phyloP scores from a whole-genome alignment of 2,329 filamentous ascomycete species.

The Phyllosticta ampelicida region DNA sequence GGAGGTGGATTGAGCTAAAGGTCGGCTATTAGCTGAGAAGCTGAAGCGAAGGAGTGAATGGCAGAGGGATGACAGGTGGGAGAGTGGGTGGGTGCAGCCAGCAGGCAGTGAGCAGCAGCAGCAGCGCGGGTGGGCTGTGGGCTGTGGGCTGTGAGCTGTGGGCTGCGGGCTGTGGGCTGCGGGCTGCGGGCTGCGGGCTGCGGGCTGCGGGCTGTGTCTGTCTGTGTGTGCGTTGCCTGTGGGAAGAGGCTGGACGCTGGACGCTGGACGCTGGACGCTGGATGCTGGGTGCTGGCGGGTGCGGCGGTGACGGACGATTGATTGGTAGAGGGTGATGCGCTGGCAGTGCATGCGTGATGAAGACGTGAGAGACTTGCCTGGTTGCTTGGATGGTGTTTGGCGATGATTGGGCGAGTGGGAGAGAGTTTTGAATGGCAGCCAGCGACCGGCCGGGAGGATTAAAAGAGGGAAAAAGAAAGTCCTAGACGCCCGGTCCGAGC shows the following conservation, averaged over 20 bases:
- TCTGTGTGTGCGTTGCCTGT: too few relatives aligned
- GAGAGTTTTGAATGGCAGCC: background rate
- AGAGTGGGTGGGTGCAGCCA: conserved; percentile 8
- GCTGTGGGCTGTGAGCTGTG: conserved; percentile 7
- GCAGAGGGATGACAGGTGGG: background rate
- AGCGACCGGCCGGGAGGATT: background rate
- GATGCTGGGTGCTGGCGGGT: conserved; percentile 16
- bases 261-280: too few relatives aligned
- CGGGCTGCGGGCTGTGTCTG: too few relatives aligned
- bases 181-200: too few relatives aligned
- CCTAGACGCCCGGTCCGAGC: background rate
- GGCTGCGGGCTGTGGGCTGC: too few relatives aligned
- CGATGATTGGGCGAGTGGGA: background rate
- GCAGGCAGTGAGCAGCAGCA: conserved; percentile 27
- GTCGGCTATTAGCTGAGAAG: background rate
- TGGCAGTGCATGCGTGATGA: background rate
- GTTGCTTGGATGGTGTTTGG: background rate
- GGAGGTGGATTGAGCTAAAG: background rate
- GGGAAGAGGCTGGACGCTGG: too few relatives aligned
- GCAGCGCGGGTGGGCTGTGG: conserved; percentile 18
- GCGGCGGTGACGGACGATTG: conserved; percentile 22
- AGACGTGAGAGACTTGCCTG: background rate
- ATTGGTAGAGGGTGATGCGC: background rate
- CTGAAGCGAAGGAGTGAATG: background rate
- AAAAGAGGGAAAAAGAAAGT: background rate